These are phyloP conservation scores for Plantago ovata DNA, from an alignment of 257 asterid species.

Conservation along the genomic window DNA sequence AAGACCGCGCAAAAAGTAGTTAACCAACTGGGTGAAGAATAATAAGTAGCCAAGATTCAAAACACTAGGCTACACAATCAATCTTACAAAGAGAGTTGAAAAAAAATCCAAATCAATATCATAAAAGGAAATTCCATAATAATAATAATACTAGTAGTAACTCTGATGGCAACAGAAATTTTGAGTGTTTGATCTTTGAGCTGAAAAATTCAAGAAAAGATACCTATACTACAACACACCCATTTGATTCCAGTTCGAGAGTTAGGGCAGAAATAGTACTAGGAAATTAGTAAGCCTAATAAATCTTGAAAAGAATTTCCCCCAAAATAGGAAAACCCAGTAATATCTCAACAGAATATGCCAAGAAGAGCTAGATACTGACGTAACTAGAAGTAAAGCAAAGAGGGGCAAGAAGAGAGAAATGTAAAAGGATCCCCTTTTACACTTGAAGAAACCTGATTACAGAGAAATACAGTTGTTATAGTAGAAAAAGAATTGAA, in stretches of 20 bases:
- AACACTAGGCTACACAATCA: neutral
- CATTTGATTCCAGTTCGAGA: too few species aligned
- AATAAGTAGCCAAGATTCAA: neutral
- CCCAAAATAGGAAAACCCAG: neutral
- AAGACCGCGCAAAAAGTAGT: too few species aligned
- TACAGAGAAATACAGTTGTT: too few species aligned
- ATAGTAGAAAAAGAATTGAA: too few species aligned
- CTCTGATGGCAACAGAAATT: neutral
- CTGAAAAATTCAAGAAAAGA: too few species aligned
- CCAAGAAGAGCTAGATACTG: neutral
- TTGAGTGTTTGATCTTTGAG: too few species aligned
- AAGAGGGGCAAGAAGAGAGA: neutral
- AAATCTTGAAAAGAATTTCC: neutral
- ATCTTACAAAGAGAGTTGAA: too few species aligned
- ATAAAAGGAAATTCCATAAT: neutral
- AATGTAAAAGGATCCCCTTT: conserved; percentile 6
- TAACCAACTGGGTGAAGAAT: neutral
- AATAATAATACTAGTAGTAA: too few species aligned
- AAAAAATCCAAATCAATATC: too few species aligned
- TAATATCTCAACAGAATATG: neutral
- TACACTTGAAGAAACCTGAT: conserved; percentile 14
- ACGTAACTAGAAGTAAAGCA: neutral
- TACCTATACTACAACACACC: too few species aligned
- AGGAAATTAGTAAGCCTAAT: too few species aligned
- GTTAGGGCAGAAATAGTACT: too few species aligned